These are phyloP conservation scores for Solanum pinnatisectum DNA, from an alignment of 257 asterid species.

Conservation along the genomic window DNA sequence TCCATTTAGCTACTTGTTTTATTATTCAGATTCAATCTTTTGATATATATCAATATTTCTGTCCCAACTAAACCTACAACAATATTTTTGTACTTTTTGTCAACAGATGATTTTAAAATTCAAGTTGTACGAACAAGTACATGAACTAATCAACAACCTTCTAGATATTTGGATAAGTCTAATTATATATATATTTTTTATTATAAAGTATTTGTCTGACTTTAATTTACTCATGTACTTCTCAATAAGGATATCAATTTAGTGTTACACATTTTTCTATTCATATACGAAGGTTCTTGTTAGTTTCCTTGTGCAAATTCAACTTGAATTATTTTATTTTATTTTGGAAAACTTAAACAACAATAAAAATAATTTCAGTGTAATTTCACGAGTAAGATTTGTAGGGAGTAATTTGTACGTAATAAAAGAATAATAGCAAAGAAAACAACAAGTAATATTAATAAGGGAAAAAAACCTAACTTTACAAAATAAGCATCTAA, in stretches of 20 bases:
- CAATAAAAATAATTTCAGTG: background rate
- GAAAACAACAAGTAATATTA: no score
- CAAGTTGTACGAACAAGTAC: slow-evolving; percentile 2
- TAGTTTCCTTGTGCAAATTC: background rate
- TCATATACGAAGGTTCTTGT: background rate
- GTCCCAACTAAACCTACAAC: background rate
- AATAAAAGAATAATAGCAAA: no score
- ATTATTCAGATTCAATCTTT: background rate
- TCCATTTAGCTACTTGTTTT: background rate
- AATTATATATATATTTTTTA: background rate
- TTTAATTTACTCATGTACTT: background rate
- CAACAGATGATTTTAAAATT: background rate
- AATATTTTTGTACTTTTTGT: background rate
- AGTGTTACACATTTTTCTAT: background rate
- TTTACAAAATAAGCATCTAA: no score
- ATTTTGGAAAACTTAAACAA: background rate
- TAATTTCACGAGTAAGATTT: accelerated
- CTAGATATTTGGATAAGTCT: background rate
- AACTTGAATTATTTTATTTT: background rate
- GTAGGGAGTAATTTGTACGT: background rate
- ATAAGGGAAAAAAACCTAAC: no score
- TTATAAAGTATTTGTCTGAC: background rate
- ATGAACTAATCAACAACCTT: background rate
- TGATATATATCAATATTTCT: background rate
- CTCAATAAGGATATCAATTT: background rate